Evolutionary conservation across 1,284 basidiomycete genomes (phyloP).

Genomic region (Naganishia albida): DNA sequence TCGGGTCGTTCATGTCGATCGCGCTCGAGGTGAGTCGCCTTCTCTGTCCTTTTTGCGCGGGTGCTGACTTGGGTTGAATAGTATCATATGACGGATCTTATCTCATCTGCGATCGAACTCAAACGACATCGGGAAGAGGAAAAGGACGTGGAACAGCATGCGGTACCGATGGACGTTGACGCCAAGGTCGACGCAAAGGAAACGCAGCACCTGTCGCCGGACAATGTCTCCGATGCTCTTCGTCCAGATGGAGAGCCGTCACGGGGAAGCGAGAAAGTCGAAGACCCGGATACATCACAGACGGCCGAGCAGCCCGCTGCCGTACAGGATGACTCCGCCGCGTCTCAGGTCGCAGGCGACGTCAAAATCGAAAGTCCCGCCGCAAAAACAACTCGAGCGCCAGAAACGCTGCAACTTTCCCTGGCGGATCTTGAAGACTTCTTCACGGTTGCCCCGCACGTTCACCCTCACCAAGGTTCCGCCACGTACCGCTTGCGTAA

Average conservation of each 20-base stretch:
- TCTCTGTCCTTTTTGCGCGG: not conserved
- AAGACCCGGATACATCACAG: not conserved
- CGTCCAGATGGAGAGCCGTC: not conserved
- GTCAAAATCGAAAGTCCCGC: not conserved
- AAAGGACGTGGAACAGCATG: not conserved
- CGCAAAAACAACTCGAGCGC: not conserved
- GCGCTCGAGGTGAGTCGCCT: conserved; percentile 40
- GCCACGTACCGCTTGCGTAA: conserved; percentile 44
- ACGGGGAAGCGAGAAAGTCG: not conserved
- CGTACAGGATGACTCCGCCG: too few relatives aligned
- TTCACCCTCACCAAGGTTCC: conserved; percentile 47
- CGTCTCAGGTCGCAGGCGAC: not conserved
- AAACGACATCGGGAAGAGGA: not conserved
- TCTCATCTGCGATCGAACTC: conserved; percentile 22
- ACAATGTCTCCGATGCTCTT: conserved; percentile 18
- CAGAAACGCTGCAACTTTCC: not conserved
- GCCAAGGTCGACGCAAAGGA: not conserved
- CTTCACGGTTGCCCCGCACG: conserved; percentile 43
- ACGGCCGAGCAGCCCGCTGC: not conserved
- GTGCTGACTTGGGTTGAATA: not conserved
- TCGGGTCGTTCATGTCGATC: conserved; percentile 51
- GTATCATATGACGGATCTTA: conserved; percentile 19
- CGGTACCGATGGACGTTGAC: not conserved
- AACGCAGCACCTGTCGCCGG: conserved; percentile 3
- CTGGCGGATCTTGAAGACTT: conserved; percentile 42